Evolutionary conservation across 2,329 filamentous ascomycete genomes (phyloP), one percentile per base, ranked within the genome.

Genomic region (Diplodia sapinea): DNA sequence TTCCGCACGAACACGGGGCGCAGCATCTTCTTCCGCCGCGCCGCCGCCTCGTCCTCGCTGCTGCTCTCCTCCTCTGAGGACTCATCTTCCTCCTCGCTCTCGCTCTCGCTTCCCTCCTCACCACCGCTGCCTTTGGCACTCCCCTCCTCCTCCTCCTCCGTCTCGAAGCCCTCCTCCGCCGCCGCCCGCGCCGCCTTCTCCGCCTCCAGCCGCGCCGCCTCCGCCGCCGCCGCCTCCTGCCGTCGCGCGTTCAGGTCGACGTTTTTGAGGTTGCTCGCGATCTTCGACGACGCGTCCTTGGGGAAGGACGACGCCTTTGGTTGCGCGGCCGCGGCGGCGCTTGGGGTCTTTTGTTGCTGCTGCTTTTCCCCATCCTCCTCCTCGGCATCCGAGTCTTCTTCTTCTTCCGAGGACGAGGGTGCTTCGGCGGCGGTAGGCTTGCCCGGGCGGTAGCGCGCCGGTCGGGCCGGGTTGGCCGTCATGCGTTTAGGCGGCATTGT

Each of bases 391-490:
- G 84, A 83, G 23, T 83, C 83, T 7, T 85, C 82, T 52, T 26
- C 23, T 26, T 86, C 84, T 43, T 82, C 83, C 15, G 79, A 78
- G 29, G 79, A 80, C 5, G 79, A 80, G 20, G 67, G 70, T 40
- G 78, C 77, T 69, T 82, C 83, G 8, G 82, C 86, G 2, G 84
- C 82, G 43, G 43, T 47, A 17, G 89, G 83, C 79, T 97, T 98
- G 71, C 95, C 94, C 17, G 94, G 90, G 68, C 93, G 89, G 74
- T 97, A 91, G 68, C 95, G 91, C 72, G 89, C 87, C 29, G 93
- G 91, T 77, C 89, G 89, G 68, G 90, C 81, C 3, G 92, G 93
- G 76, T 97, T 97, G 70, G 94, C 93, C 70, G 94, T 98, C 92
- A 98, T 97, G 75, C 92, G 91, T 78, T 92, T 93, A 13, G 89